These are phyloP conservation scores for Incumbomyces delicatus DNA, from an alignment of 2,329 filamentous ascomycete species.

Conservation along the genomic window DNA sequence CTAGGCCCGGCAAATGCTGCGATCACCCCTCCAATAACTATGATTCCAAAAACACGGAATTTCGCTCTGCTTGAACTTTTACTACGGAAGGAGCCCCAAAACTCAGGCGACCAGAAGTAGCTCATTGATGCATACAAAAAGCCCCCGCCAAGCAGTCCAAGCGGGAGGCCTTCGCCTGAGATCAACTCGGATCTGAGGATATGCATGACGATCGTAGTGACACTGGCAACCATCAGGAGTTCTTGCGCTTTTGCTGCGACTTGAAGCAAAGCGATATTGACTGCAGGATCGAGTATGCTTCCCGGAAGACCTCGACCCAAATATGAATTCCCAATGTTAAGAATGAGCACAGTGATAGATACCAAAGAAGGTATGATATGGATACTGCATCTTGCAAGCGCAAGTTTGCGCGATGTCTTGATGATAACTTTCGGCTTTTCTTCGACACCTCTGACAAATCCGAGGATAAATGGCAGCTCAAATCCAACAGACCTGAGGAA, in stretches of 20 bases:
- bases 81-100: not conserved
- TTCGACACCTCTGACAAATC: not conserved
- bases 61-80: not conserved
- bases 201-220: conserved; percentile 7
- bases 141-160: conserved; percentile 5
- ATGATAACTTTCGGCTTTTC: not conserved
- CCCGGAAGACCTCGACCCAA: conserved; percentile 3
- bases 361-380: conserved; percentile 3
- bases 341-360: not conserved
- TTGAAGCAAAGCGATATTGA: conserved; percentile 8
- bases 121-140: conserved; percentile 4
- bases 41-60: not conserved
- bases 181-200: conserved; percentile 5
- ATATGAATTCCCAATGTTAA: conserved; percentile 2
- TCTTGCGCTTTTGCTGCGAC: conserved; percentile 9
- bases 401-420: not conserved
- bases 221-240: conserved; percentile 8
- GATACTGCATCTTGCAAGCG: conserved; percentile 2
- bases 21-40: conserved; percentile 2
- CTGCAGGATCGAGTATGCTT: conserved; percentile 1
- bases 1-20: conserved; percentile 5
- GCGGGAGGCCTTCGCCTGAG: conserved; percentile 8
- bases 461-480: not conserved
- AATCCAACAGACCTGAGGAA: not conserved
- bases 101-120: conserved; percentile 6